Conservation (phyloP, 2,329 filamentous ascomycete genomes). For the Fusarium ambrosium region DNA sequence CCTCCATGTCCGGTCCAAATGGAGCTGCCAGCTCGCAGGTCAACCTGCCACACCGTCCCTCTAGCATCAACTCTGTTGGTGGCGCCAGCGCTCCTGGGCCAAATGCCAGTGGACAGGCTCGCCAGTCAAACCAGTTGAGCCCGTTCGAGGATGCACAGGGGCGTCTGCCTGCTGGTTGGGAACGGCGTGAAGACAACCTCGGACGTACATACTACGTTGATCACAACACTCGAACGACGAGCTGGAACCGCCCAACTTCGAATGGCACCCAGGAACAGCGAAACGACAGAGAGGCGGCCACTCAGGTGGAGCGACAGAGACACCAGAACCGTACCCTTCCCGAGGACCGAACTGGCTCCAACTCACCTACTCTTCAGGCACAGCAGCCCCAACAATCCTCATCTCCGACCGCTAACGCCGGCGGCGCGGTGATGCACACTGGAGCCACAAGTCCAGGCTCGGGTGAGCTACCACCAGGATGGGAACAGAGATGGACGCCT, state of each 20-base stretch:
- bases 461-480: conserved; percentile 93
- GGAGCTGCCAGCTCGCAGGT: conserved; percentile 58
- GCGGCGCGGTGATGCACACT: conserved; percentile 92
- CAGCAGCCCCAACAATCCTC: conserved; percentile 59
- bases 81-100: conserved; percentile 44
- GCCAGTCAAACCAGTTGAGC: conserved; percentile 70
- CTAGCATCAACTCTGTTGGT: conserved; percentile 59
- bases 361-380: conserved; percentile 82
- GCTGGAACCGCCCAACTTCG: conserved; percentile 91
- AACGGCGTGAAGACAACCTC: conserved; percentile 93
- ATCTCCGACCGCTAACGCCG: conserved; percentile 60
- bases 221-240: conserved; percentile 96
- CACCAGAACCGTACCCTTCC: conserved; percentile 97
- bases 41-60: conserved; percentile 61
- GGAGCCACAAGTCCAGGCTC: conserved; percentile 93
- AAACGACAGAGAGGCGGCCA: conserved; percentile 87
- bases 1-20: conserved; percentile 65
- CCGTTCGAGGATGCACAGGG: conserved; percentile 98
- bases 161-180: conserved; percentile 92
- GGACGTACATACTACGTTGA: conserved; percentile 98
- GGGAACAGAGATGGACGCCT: conserved; percentile 96
- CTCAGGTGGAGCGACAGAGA: conserved; percentile 90
- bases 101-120: conserved; percentile 51
- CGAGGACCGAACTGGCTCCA: conserved; percentile 94
- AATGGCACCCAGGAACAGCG: conserved; percentile 80